Conservation (phyloP, 208 protist genomes). For the Paratrypanosoma confusum region DNA sequence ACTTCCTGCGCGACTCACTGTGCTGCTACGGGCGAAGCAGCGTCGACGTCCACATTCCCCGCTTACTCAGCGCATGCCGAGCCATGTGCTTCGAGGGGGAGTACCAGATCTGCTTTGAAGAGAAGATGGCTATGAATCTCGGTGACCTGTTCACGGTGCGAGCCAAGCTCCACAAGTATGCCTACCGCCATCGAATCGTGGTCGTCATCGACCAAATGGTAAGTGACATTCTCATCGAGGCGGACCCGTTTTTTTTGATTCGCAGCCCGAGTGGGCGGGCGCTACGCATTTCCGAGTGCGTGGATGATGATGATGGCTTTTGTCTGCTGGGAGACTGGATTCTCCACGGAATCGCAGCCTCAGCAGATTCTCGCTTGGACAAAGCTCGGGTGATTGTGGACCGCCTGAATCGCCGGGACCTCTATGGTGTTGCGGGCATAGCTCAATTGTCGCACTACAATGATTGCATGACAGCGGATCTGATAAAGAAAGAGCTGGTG, state of each 20-base stretch:
- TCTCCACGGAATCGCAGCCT: conserved; percentile 54
- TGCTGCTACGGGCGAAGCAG: conserved; percentile 84
- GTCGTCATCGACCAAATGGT: conserved; percentile 94
- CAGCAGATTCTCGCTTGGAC: conserved; percentile 22
- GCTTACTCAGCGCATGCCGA: conserved; percentile 67
- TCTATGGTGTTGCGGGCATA: conserved; percentile 47
- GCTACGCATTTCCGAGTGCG: conserved; percentile 55
- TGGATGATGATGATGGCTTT: conserved; percentile 38
- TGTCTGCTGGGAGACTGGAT: conserved; percentile 83
- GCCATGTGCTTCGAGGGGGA: conserved; percentile 72
- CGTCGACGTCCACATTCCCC: conserved; percentile 75
- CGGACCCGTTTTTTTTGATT: conserved; percentile 68
- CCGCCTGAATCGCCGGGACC: conserved; percentile 56
- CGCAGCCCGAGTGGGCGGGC: conserved; percentile 42
- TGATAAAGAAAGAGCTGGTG: background rate
- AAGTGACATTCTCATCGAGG: conserved; percentile 73
- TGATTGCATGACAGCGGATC: background rate
- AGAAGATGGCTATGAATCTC: conserved; percentile 81
- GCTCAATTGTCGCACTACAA: too few species aligned
- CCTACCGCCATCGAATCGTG: conserved; percentile 93
- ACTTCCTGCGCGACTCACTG: conserved; percentile 91
- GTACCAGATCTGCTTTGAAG: conserved; percentile 81
- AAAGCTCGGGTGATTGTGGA: conserved; percentile 43
- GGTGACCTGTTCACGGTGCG: conserved; percentile 93
- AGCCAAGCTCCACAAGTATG: conserved; percentile 93